These are phyloP conservation scores for Penicillium crustosum DNA, from an alignment of 2,329 filamentous ascomycete genomes.

Conservation along the genomic window DNA sequence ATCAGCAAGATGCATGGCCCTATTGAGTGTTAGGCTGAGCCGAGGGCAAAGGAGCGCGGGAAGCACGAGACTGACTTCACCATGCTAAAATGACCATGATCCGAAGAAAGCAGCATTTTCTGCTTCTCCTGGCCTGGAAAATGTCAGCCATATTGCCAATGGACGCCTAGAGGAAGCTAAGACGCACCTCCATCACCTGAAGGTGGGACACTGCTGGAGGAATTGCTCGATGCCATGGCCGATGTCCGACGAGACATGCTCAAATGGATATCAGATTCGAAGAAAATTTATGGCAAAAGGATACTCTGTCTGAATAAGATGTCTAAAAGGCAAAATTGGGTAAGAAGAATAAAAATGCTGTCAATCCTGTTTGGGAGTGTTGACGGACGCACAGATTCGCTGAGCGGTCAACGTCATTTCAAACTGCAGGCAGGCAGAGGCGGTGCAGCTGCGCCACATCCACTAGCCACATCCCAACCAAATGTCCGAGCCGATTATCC, in stretches of 20 bases:
- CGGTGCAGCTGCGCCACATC: constrained; percentile 30
- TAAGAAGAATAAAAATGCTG: constrained; percentile 17
- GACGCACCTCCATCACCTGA: constrained; percentile 37
- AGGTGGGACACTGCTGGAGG: constrained; percentile 32
- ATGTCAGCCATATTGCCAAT: constrained; percentile 14
- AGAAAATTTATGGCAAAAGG: constrained; percentile 6
- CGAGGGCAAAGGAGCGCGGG: constrained; percentile 1
- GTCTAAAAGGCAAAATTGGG: constrained; percentile 13
- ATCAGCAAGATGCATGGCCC: constrained; percentile 52
- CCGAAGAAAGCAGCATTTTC: constrained; percentile 49
- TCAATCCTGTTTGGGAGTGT: constrained; percentile 32
- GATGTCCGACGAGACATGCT: constrained; percentile 44
- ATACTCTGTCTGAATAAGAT: constrained; percentile 2
- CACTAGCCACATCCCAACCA: constrained; percentile 25
- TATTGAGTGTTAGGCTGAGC: constrained; percentile 22
- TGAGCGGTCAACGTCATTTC: constrained; percentile 41
- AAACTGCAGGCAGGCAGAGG: constrained; percentile 20
- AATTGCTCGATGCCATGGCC: constrained; percentile 34
- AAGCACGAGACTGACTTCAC: constrained; percentile 41
- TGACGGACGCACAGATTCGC: constrained; percentile 36
- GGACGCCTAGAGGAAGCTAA: constrained; percentile 9
- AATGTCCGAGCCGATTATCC: not conserved
- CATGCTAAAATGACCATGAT: constrained; percentile 53
- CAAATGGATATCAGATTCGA: constrained; percentile 16
- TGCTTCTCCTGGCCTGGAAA: constrained; percentile 50